Base-by-base conservation (phyloP, 305 asterid species). In the Solanum hybrid region DNA sequence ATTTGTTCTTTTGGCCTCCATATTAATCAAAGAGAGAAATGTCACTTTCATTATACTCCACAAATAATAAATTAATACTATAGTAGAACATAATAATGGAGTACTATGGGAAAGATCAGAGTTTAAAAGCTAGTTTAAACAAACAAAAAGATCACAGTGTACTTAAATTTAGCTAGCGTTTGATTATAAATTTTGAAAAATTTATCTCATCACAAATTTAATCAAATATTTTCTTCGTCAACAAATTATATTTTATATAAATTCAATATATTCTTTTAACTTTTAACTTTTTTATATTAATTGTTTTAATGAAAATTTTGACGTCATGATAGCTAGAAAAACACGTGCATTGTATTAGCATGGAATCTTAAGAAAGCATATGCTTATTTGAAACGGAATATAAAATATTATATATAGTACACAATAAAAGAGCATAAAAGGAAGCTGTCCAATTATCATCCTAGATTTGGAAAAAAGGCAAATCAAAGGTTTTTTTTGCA, bases 281-380 rank as follows among this genome's bases (percentile, higher is more conserved):
- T 51, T 15, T 64, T 3, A 56, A 60, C 26, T 56, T 19, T 66
- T 10, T 4, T 69, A 2, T 69, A 17, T 0, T 56, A 56, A 4
- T 22, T 24, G 4, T 69, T 24, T 69, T 24, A 69, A 1, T 56
- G 1, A 69, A 69, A 69, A 24, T 69, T 10, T 69, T 24, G 1
- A n/a, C 37, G 9, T 35, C 37, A 7, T 42, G 76, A 69, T 69
- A 0, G 17, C 7, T 24, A 69, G 19, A 82, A 45, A 51, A 31
- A 14, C 75, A 85, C 87, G 76, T 85, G 87, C 19, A 19, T 60
- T 60, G 1, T 60, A 19, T 60, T 7, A 60, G 8, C 32, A 86
- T 78, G 85, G 92, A 89, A 91, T 90, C 90, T 88, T 34, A 9
- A 5, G 75, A 40, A 8, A 22, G 89, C 90, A 90, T 91, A 85